These are phyloP conservation scores for Pezizomycotina sp. DNA, from an alignment of 2,329 filamentous ascomycete genomes.

Conservation along the genomic window DNA sequence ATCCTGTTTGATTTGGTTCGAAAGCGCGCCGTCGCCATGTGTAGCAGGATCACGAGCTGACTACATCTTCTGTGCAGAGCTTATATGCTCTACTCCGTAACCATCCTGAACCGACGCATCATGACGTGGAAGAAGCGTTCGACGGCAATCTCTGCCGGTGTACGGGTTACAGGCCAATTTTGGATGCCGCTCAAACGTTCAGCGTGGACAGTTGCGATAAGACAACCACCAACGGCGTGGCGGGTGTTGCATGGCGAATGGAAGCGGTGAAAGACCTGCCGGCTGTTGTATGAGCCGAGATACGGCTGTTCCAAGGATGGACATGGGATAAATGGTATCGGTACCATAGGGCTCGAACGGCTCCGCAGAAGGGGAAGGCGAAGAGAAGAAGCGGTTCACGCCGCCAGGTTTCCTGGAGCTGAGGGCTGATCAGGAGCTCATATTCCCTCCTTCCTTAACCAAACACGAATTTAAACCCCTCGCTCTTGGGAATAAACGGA, in stretches of 20 bases:
- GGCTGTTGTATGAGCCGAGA: constrained; percentile 55
- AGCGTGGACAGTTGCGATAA: constrained; percentile 44
- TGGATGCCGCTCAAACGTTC: constrained; percentile 88
- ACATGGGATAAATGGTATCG: constrained; percentile 28
- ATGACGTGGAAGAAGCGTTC: constrained; percentile 87
- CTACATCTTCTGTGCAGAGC: constrained; percentile 41
- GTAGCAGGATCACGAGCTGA: no score
- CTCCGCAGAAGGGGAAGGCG: constrained; percentile 34
- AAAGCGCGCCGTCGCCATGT: no score
- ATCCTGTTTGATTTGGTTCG: no score
- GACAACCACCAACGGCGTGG: constrained; percentile 40
- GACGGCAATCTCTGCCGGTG: constrained; percentile 93
- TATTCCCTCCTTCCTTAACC: constrained; percentile 73
- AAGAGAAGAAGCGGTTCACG: constrained; percentile 49
- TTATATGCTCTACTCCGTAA: constrained; percentile 85
- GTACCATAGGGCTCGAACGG: constrained; percentile 33
- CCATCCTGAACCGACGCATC: constrained; percentile 55
- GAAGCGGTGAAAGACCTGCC: constrained; percentile 32
- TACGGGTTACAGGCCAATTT: constrained; percentile 83
- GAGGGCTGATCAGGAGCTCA: constrained; percentile 81
- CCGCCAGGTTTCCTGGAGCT: constrained; percentile 89
- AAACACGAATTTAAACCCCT: constrained; percentile 70
- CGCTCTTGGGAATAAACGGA: constrained; percentile 83
- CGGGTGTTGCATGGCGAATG: constrained; percentile 55
- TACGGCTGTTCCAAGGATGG: constrained; percentile 31